phyloP scores from a whole-genome alignment of 306 rosid species.

The Purshia tridentata region DNA sequence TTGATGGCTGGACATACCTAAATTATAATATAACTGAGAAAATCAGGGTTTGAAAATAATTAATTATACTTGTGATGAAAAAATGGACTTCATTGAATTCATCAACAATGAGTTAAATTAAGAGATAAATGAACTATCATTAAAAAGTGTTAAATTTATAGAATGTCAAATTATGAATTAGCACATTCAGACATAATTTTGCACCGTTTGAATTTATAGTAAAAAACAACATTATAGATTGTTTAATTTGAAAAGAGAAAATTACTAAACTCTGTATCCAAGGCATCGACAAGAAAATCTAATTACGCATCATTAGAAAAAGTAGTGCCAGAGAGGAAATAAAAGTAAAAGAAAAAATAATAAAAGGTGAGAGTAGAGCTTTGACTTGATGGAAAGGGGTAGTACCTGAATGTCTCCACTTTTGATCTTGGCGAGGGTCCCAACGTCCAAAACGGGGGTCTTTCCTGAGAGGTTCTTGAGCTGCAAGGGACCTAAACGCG shows the following conservation, averaged over 20 bases:
- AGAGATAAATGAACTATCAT: too few species aligned
- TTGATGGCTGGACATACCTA: slow-evolving; percentile 78
- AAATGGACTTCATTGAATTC: too few species aligned
- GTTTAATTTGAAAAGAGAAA: too few species aligned
- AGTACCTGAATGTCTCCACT: slow-evolving; percentile 82
- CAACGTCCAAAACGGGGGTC: slow-evolving; percentile 96
- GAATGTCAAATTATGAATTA: too few species aligned
- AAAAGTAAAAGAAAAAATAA: background rate
- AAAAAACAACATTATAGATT: too few species aligned
- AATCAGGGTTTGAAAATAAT: background rate
- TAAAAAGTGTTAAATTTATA: too few species aligned
- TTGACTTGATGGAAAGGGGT: slow-evolving; percentile 20
- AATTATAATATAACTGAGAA: background rate
- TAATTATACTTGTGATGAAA: too few species aligned
- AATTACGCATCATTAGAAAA: slow-evolving; percentile 9
- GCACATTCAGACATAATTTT: too few species aligned
- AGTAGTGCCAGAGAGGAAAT: slow-evolving; percentile 11
- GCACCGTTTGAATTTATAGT: too few species aligned
- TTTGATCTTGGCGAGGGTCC: slow-evolving; percentile 93
- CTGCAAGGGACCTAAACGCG: slow-evolving; percentile 83
- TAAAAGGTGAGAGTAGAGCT: background rate
- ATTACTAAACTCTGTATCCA: too few species aligned
- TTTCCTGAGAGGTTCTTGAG: slow-evolving; percentile 89
- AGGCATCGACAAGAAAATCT: background rate
- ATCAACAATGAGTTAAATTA: too few species aligned